Base-by-base conservation (phyloP, 371 early-diverging fungal species). In the Rhizopus delemar region DNA sequence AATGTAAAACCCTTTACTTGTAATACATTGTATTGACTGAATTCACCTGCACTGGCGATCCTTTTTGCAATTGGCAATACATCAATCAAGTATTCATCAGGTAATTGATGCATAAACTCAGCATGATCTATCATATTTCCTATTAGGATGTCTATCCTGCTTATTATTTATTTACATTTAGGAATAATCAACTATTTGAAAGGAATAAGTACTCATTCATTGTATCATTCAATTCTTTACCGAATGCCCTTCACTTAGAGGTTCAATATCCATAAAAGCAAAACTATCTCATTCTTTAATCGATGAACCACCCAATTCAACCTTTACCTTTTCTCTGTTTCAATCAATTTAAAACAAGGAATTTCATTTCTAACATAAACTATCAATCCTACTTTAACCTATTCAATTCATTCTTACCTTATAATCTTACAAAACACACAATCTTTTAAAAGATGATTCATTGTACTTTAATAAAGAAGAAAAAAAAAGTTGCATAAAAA, bases 401-500 rank as follows among this genome's bases (percentile, higher is more conserved):
- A 22, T 22, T 22, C 11, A 15, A 2, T 45, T 22, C n/a, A 15
- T 3, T 35, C 60, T 54, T 70, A 66, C 81, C 86, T 78, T 66
- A 93, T 82, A 66, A 96, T 94, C 68, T 90, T 92, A 84, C 96
- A 96, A 69, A 96, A 96, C 63, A 95, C 72, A 82, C 96, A 96
- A 65, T 73, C 65, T 35, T 73, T 70, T 22, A 60, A 51, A 28
- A 77, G 56, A 53, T 80, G 76, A 22, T 22, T 22, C 22, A 22
- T 22, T 22, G 22, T 22, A 22, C 22, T 22, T 22, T 22, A 22
- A n/a, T n/a, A n/a, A n/a, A n/a, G n/a, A n/a, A n/a, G n/a, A n/a
- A n/a, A n/a, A n/a, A 22, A 22, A 22, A 22, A 22, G 22, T 22
- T 22, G 22, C 22, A 46, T 38, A 53, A 36, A n/a, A 34, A 16